These are phyloP conservation scores for Eucalyptus regnans DNA, from an alignment of 345 rosid genomes.

Conservation along the genomic window DNA sequence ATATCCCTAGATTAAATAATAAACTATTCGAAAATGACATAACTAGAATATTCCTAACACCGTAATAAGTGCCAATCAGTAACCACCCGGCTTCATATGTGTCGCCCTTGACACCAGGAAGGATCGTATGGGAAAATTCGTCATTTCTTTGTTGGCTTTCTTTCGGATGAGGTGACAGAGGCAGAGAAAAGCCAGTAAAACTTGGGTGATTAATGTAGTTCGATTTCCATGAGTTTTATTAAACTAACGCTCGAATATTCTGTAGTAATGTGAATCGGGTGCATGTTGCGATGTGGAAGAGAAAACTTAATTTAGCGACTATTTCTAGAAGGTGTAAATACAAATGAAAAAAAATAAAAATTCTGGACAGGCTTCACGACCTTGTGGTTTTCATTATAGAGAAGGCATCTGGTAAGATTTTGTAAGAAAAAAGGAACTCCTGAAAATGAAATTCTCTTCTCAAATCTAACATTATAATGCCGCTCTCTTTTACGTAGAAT, in stretches of 20 bases:
- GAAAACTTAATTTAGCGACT: background rate
- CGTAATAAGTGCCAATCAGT: background rate
- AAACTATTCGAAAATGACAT: background rate
- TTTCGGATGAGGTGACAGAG: conserved; percentile 10
- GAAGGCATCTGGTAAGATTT: background rate
- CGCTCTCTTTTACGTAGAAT: background rate
- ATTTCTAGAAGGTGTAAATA: background rate
- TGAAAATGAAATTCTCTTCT: background rate
- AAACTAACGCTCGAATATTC: background rate
- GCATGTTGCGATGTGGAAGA: background rate
- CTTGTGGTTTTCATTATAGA: background rate
- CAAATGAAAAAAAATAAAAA: rapidly evolving
- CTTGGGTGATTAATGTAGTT: background rate
- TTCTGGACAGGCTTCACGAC: background rate
- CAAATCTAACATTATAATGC: background rate
- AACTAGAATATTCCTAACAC: background rate
- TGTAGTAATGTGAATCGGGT: background rate
- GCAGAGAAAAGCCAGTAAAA: conserved; percentile 4
- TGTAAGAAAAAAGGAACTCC: background rate
- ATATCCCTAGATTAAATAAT: background rate
- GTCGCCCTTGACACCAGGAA: background rate
- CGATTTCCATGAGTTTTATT: background rate
- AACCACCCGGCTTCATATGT: no score
- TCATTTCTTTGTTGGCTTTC: conserved; percentile 17
- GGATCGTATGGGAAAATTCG: conserved; percentile 8